Evolutionary conservation across 2,329 filamentous ascomycete species (phyloP), one percentile per base, ranked within the genome.

Genomic region (Pseudogymnoascus sp.): DNA sequence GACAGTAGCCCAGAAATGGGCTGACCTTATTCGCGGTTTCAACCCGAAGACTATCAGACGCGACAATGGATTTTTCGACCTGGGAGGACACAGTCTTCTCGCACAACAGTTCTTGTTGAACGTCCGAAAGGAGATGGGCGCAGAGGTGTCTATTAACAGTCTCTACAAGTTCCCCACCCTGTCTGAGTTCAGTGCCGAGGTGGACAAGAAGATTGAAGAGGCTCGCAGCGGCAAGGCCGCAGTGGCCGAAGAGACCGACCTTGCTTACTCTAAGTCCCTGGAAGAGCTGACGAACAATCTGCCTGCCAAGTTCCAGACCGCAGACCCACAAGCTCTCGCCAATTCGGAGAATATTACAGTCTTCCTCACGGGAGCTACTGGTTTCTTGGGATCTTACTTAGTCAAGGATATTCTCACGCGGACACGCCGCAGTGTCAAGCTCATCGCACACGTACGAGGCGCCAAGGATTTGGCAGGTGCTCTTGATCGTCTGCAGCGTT

Each of bases 281-380:
- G 76, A 79, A 31, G 75, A 80, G 69, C 71, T 84, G 61, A 69
- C 76, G 12, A 74, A 75, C 12, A 75, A 65, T n/a, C 71, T 79
- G 3, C 73, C 73, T n/a, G 65, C 70, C 21, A 75, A 71, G 64
- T 79, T 75, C 62, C 75, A 74, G 66, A 70, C 71, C 0, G 72
- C 72, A 5, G 68, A 73, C 56, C 56, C 70, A 23, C 65, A 65
- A 5, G 64, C 68, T n/a, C 69, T 74, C 25, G 65, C 67, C 2
- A 49, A 70, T 12, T 67, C 73, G 11, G 69, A 74, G 66, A 65
- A 75, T 63, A 64, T 78, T 36, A 91, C 88, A 0, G 81, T 95
- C 9, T 89, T 97, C 74, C 77, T 97, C 4, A 97, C 93, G 2
- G 92, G 93, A 46, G 91, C 90, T 3, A 97, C 93, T 4, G 93